Conservation (phyloP, 306 rosid genomes). For the Fragaria vesca region DNA sequence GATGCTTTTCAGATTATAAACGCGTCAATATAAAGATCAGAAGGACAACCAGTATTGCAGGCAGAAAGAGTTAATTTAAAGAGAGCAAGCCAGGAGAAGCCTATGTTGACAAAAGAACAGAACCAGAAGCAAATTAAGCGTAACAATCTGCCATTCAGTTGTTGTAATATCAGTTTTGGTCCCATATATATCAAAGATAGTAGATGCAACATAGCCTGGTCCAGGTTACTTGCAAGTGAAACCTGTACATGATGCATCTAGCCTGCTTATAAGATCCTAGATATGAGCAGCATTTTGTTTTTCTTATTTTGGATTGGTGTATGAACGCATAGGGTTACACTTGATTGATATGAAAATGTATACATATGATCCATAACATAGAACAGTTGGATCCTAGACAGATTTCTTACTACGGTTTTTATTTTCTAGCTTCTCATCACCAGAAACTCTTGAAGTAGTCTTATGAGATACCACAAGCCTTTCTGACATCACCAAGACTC, state of each 20-base stretch:
- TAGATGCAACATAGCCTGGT: neutral
- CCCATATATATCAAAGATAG: neutral
- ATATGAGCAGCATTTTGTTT: neutral
- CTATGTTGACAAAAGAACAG: too few species aligned
- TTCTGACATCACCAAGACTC: neutral
- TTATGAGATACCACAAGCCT: neutral
- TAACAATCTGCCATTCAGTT: too few species aligned
- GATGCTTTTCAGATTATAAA: slow-evolving; percentile 23
- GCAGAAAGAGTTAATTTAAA: slow-evolving; percentile 8
- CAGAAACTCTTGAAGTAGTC: neutral
- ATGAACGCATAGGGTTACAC: neutral
- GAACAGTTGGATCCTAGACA: neutral
- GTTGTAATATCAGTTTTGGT: too few species aligned
- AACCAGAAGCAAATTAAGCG: too few species aligned
- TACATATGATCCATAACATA: neutral
- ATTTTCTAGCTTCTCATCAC: neutral
- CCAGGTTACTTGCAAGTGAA: neutral
- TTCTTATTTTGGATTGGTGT: neutral
- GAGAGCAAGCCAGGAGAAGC: slow-evolving; percentile 9
- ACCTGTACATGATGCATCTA: neutral
- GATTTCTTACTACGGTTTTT: neutral
- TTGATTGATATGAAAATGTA: neutral
- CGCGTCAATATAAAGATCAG: slow-evolving; percentile 15
- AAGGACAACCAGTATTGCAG: slow-evolving; percentile 5
- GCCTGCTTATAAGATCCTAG: neutral